Evolutionary conservation across 2,329 filamentous ascomycete species (phyloP).

Genomic region (Pseudogymnoascus sp.): DNA sequence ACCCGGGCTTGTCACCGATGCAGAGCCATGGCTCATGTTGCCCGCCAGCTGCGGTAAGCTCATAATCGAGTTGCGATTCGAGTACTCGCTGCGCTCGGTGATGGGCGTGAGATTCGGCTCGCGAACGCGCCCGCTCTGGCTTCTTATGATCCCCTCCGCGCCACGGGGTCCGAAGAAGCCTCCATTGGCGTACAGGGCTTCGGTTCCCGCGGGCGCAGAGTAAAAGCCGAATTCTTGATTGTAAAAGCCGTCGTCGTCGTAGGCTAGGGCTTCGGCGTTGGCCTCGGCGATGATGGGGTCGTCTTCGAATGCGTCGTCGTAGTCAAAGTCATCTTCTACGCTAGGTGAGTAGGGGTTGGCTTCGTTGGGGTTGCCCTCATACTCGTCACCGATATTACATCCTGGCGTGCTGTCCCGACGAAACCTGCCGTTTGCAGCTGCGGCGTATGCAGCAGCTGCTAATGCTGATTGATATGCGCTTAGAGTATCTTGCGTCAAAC

Average conservation of each 20-base stretch:
- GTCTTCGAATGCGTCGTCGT: slow-evolving; percentile 63
- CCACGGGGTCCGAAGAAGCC: slow-evolving; percentile 81
- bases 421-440: slow-evolving; percentile 68
- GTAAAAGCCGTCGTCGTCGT: slow-evolving; percentile 89
- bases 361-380: slow-evolving; percentile 18
- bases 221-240: slow-evolving; percentile 97
- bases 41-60: slow-evolving; percentile 49
- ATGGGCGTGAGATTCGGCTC: slow-evolving; percentile 95
- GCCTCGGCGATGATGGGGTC: slow-evolving; percentile 90
- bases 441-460: slow-evolving; percentile 69
- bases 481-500: slow-evolving; percentile 46
- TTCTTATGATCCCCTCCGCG: slow-evolving; percentile 48
- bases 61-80: slow-evolving; percentile 84
- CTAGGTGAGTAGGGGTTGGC: slow-evolving; percentile 13
- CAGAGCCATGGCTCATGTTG: slow-evolving; percentile 33
- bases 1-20: slow-evolving; percentile 56
- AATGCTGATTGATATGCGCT: slow-evolving; percentile 76
- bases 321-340: slow-evolving; percentile 32
- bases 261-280: slow-evolving; percentile 86
- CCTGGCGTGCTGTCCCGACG: slow-evolving; percentile 39
- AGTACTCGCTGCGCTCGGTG: slow-evolving; percentile 92
- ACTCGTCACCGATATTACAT: slow-evolving; percentile 19
- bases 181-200: slow-evolving; percentile 54
- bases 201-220: slow-evolving; percentile 45
- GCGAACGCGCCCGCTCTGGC: slow-evolving; percentile 62